Evolutionary conservation across 1,284 basidiomycete genomes (phyloP).

Genomic region (Agroathelia rolfsii): DNA sequence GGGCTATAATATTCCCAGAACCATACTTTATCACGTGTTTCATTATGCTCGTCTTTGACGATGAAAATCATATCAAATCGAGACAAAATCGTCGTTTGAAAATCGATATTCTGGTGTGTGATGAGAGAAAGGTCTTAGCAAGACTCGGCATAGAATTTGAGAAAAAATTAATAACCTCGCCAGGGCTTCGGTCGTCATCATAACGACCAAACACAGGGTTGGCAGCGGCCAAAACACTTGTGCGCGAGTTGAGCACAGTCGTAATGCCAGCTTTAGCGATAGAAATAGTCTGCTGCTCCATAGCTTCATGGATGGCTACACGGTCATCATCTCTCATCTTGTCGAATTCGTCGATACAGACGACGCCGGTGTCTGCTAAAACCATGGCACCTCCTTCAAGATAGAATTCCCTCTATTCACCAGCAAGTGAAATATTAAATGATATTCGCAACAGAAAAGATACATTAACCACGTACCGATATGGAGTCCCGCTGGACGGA

Average conservation of each 20-base stretch:
- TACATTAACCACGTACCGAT: constrained; percentile 72
- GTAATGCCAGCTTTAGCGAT: constrained; percentile 99
- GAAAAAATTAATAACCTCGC: constrained; percentile 53
- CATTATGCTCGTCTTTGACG: constrained; percentile 97
- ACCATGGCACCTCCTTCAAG: constrained; percentile 99
- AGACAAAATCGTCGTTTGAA: constrained; percentile 96
- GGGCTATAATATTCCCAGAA: constrained; percentile 3
- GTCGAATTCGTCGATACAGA: constrained; percentile 99
- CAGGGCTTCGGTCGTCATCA: constrained; percentile 94
- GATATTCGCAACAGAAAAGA: constrained; percentile 5
- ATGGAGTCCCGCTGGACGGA: constrained; percentile 92
- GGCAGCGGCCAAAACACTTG: constrained; percentile 93
- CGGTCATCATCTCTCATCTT: constrained; percentile 99
- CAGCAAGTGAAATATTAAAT: constrained; percentile 1
- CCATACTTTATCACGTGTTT: constrained; percentile 78
- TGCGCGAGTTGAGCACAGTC: constrained; percentile 93
- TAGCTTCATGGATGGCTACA: constrained; percentile 98
- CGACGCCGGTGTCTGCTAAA: constrained; percentile 94
- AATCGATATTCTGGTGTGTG: constrained; percentile 84
- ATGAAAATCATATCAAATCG: constrained; percentile 99
- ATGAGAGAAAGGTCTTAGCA: constrained; percentile 1
- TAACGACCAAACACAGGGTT: constrained; percentile 99
- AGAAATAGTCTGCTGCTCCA: constrained; percentile 99
- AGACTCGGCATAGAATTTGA: neutral
- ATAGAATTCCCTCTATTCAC: constrained; percentile 88